phyloP scores from a whole-genome alignment of 192 early-diverging fungal species.

The Coemansia sp. region DNA sequence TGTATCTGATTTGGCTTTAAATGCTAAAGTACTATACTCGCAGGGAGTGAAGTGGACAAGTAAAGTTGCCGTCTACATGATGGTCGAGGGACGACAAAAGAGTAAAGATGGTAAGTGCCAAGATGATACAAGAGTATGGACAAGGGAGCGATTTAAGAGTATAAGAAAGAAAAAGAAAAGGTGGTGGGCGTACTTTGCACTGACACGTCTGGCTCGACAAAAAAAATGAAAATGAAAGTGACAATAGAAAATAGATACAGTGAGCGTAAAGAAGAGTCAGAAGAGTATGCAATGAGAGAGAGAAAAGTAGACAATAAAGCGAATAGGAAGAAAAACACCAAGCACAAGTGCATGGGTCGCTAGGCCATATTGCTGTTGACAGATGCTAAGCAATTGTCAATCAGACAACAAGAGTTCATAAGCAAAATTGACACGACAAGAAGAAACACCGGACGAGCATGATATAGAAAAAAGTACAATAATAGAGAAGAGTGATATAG shows the following conservation, averaged over 20 bases:
- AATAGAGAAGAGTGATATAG: slow-evolving; percentile 6
- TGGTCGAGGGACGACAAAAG: background rate
- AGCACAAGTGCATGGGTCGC: background rate
- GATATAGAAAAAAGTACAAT: slow-evolving; percentile 1
- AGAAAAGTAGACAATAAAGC: background rate
- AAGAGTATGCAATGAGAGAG: background rate
- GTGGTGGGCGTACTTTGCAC: slow-evolving; percentile 6
- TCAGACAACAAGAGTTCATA: background rate
- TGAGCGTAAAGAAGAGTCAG: background rate
- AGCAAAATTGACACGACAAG: background rate
- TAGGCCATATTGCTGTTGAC: slow-evolving; percentile 4
- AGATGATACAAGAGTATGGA: background rate
- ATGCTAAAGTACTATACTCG: background rate
- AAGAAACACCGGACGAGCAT: slow-evolving; percentile 5
- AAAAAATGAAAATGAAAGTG: background rate
- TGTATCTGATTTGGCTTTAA: background rate
- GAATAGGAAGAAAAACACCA: slow-evolving; percentile 7
- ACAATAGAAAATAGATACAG: slow-evolving; percentile 5
- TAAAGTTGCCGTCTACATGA: slow-evolving; percentile 11
- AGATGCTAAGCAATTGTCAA: slow-evolving; percentile 3
- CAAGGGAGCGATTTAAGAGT: background rate
- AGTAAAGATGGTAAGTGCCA: background rate
- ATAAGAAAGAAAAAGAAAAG: background rate
- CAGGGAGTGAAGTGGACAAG: background rate
- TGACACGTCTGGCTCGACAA: slow-evolving; percentile 4